Conservation (phyloP, 208 protist species). For the Leishmania mexicana region DNA sequence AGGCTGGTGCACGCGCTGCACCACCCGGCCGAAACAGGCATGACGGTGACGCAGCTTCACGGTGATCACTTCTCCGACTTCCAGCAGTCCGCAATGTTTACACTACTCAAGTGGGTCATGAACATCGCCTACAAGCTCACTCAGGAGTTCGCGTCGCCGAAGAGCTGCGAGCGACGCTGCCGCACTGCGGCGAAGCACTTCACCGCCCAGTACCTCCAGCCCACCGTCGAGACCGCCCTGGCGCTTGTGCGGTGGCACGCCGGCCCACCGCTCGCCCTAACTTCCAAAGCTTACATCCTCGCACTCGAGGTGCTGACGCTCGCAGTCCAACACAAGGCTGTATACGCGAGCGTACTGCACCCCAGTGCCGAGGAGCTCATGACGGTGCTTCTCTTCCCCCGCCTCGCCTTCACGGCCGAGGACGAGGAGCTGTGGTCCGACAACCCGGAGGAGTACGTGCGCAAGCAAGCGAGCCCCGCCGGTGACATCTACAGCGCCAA, state of each 20-base stretch:
- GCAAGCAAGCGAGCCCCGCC: conserved; percentile 76
- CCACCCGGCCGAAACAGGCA: conserved; percentile 26
- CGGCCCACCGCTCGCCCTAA: conserved; percentile 44
- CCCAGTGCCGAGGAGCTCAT: conserved; percentile 77
- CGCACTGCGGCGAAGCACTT: conserved; percentile 62
- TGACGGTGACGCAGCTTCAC: conserved; percentile 34
- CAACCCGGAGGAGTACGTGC: conserved; percentile 94
- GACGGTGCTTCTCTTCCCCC: conserved; percentile 84
- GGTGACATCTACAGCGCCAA: conserved; percentile 86
- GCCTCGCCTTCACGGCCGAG: conserved; percentile 79
- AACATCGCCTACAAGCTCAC: conserved; percentile 54
- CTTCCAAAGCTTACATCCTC: conserved; percentile 88
- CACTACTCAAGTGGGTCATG: conserved; percentile 64
- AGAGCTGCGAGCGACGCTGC: conserved; percentile 63
- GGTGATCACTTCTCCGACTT: conserved; percentile 68
- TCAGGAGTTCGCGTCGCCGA: conserved; percentile 66
- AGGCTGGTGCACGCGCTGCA: conserved; percentile 35
- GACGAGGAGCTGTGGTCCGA: conserved; percentile 88
- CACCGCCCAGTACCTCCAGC: conserved; percentile 34
- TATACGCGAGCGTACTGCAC: conserved; percentile 55
- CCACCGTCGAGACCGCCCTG: conserved; percentile 52
- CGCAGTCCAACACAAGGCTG: conserved; percentile 39
- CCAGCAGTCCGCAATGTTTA: conserved; percentile 62
- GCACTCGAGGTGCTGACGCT: conserved; percentile 70
- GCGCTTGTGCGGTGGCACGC: conserved; percentile 81